Evolutionary conservation across 1,139 yeast genomes (phyloP), one percentile per base, ranked within the genome.

Genomic region (Diutina siamensis): DNA sequence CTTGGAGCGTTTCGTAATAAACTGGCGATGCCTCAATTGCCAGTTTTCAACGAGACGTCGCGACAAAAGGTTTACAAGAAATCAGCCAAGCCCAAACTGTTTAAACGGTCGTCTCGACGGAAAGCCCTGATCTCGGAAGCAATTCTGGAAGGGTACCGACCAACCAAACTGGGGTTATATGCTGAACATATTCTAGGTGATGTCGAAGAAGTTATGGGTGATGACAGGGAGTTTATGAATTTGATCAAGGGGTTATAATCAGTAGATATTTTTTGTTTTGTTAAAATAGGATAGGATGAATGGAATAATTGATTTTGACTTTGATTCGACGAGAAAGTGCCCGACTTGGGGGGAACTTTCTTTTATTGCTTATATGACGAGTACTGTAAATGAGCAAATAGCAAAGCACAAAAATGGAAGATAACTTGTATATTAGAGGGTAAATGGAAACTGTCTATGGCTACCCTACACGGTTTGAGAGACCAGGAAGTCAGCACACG

Each of bases 1-100:
- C 64, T 88, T 38, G 86, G 94, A 4, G 96, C 97, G 1, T 88
- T 88, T 59, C 71, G 97, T 55, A 88, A 87, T 62, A 83, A 86
- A 56, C 85, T 88, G 4, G 60, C 32, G 32, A 20, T 15, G 44
- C 47, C 62, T 4, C 48, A 57, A 19, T 48, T 46, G 12, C 45
- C 52, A 13, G 51, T 50, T 44, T 52, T 51, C 17, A 48, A 48
- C 48, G 46, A 49, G 5, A 48, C 51, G 34, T 51, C 49, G 51
- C 45, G 44, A 48, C 36, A 50, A 47, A 52, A 50, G 33, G 46
- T 48, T 44, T 50, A 49, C 41, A 40, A 42, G 31, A 32, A 44
- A 12, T 9, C 21, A 2, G 13, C 9, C 19, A 34, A 35, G 35
- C 40, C 44, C 10, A 25, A 18, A 10, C 21, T 20, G 13, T 18